phyloP scores from a whole-genome alignment of 306 rosid species.

The Pueraria montana region DNA sequence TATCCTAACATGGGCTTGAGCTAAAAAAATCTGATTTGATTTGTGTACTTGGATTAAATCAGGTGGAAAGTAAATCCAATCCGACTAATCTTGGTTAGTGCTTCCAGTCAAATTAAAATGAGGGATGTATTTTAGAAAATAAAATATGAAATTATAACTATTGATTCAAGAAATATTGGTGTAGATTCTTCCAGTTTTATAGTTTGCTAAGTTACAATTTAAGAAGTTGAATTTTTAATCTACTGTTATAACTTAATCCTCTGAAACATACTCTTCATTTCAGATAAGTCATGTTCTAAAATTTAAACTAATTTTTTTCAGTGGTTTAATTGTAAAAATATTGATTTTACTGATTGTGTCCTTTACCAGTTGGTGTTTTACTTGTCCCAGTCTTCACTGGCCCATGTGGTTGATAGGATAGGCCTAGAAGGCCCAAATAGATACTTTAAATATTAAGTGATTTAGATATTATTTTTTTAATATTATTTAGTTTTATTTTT shows the following conservation, averaged over 20 bases:
- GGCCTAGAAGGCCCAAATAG: no score
- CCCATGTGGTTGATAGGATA: no score
- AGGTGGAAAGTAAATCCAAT: background rate
- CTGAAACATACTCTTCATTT: background rate
- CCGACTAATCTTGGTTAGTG: background rate
- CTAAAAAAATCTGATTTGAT: background rate
- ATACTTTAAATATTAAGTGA: no score
- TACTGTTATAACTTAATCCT: background rate
- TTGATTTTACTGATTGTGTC: background rate
- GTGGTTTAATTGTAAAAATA: background rate
- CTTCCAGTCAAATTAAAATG: background rate
- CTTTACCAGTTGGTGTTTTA: background rate
- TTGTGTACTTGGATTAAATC: background rate
- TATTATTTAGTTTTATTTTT: no score
- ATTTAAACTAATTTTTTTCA: background rate
- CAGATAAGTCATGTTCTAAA: background rate
- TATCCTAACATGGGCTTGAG: background rate
- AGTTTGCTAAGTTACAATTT: background rate
- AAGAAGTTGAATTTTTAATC: background rate
- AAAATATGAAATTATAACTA: background rate
- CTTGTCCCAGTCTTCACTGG: no score
- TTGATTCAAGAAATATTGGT: background rate
- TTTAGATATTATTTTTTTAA: no score
- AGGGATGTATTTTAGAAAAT: conserved; percentile 1
- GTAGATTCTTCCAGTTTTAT: background rate